Percentiles rank a stretch among this genome's conserved stretches.
These are phyloP conservation scores for Venturiaceae sp. DNA, from an alignment of 2,329 filamentous ascomycete genomes.

Conservation along the genomic window DNA sequence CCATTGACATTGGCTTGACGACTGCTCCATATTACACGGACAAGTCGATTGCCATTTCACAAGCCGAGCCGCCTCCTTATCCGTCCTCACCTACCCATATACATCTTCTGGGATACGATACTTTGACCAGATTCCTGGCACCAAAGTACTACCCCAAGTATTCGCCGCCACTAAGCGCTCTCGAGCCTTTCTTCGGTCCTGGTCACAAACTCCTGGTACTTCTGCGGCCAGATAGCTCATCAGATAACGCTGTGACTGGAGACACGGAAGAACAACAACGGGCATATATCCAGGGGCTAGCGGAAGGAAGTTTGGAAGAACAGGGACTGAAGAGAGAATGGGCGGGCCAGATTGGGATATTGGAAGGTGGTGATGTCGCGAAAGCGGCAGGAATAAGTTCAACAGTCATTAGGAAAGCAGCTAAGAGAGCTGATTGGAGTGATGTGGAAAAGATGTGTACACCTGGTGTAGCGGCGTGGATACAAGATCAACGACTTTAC, in stretches of 20 bases:
- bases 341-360: conserved; percentile 51
- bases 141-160: conserved; percentile 57
- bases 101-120: conserved; percentile 69
- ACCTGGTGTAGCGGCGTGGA: conserved; percentile 45
- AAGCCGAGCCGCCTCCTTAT: conserved; percentile 22
- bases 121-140: conserved; percentile 60
- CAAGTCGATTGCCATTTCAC: conserved; percentile 53
- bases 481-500: conserved; percentile 50
- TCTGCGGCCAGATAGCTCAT: conserved; percentile 36
- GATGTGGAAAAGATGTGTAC: conserved; percentile 46
- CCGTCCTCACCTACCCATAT: conserved; percentile 40
- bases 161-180: conserved; percentile 38
- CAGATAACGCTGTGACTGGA: conserved; percentile 16
- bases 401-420: conserved; percentile 54
- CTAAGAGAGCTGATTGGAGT: conserved; percentile 36
- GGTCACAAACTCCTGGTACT: conserved; percentile 54
- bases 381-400: conserved; percentile 35
- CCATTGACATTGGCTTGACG: conserved; percentile 59
- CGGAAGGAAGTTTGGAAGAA: conserved; percentile 33
- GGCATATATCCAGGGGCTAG: conserved; percentile 43
- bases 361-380: conserved; percentile 35
- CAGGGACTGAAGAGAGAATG: conserved; percentile 50
- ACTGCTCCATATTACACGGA: conserved; percentile 65
- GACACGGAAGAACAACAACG: conserved; percentile 44
- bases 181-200: conserved; percentile 53